Conservation (phyloP, 768 basidiomycete genomes). For the Boletus pseudo-olivaceus region DNA sequence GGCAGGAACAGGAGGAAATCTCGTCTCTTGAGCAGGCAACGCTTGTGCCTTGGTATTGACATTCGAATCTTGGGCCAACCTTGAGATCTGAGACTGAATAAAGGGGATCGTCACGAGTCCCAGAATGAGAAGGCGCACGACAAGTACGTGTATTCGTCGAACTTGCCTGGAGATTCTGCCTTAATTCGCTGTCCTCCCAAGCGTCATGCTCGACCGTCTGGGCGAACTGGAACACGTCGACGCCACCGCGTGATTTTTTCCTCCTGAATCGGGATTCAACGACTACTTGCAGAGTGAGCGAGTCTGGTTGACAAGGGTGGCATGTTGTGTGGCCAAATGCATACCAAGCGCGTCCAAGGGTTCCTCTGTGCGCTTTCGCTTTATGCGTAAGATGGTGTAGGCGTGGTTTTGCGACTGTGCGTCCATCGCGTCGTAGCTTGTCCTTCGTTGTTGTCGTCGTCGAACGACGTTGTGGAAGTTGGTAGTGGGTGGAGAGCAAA, state of each 20-base stretch:
- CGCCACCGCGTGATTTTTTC: conserved; percentile 55
- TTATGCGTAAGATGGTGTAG: conserved; percentile 77
- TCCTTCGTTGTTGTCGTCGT: neutral
- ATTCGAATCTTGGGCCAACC: conserved; percentile 42
- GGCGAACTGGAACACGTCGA: conserved; percentile 76
- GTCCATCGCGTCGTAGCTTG: conserved; percentile 17
- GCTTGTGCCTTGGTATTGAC: conserved; percentile 13
- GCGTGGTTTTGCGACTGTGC: conserved; percentile 32
- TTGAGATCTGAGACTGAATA: conserved; percentile 54
- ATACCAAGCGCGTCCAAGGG: conserved; percentile 77
- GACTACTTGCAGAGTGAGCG: conserved; percentile 37
- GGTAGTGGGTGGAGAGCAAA: conserved; percentile 1
- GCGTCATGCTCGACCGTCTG: conserved; percentile 69
- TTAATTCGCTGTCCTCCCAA: conserved; percentile 59
- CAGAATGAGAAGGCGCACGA: neutral
- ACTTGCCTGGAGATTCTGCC: conserved; percentile 61
- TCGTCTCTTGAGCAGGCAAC: conserved; percentile 15
- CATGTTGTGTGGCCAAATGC: conserved; percentile 19
- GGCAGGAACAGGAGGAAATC: conserved; percentile 9
- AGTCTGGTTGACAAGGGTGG: conserved; percentile 11
- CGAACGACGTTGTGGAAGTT: neutral
- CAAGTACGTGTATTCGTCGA: neutral
- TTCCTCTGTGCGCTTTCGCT: conserved; percentile 78
- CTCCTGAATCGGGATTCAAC: conserved; percentile 58
- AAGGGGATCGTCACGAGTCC: neutral